Evolutionary conservation across 148 eudicot species (phyloP), one percentile per base, ranked within the genome.

Genomic region (Limonium bicolor): DNA sequence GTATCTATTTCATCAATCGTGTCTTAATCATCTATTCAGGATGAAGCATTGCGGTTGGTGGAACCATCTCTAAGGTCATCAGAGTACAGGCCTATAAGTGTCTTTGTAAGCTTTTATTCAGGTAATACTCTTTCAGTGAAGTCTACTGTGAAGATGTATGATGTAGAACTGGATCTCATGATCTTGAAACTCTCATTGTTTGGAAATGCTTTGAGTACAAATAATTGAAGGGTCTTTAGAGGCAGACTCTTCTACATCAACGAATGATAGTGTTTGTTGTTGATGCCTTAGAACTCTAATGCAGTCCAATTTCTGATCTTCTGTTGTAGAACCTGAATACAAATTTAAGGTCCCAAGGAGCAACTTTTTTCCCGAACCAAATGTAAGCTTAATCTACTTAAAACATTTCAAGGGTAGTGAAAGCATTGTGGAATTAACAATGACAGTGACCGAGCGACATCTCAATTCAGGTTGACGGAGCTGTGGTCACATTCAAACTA

Each of bases 281-380:
- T n/a, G n/a, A n/a, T n/a, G n/a, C 96, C 96, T 11, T 19, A n/a
- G 17, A 87, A 75, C 54, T 93, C 96, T 28, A 86, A 82, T 45
- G 96, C 82, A 73, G 70, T 23, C 15, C 14, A 28, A 5, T 19
- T 32, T 25, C n/a, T 21, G 17, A 8, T 57, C 27, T 82, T 37
- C 81, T 60, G n/a, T n/a, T n/a, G n/a, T n/a, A 88, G 97, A 83
- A 68, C 84, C 94, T 31, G 75, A 74, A 51, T 84, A 88, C 74
- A 83, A 67, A 45, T 70, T 88, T 28, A 61, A 80, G 49, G 97
- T 84, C 43, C 90, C 86, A 37, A 78, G 92, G 55, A 51, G 74
- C 16, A 74, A 68, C 49, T 88, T 83, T 52, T 88, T 88, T 47
- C 97, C 97, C 10, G 92, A 77, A 58, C 97, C 97, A 29, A 88